Base-by-base conservation (phyloP, 805 yeast species). In the Lachancea lanzarotensis region DNA sequence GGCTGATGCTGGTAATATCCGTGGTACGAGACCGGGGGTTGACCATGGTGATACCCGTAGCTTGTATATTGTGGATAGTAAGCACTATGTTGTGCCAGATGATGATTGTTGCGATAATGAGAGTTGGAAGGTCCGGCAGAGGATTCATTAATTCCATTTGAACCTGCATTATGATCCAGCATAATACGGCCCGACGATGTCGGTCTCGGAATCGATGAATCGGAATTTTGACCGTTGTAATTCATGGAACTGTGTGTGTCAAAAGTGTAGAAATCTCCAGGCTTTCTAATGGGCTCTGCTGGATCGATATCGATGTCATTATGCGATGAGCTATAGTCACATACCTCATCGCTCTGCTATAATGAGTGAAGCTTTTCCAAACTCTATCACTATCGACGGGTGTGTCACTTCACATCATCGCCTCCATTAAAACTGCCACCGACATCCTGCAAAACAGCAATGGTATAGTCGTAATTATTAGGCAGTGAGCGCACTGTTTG, bases 111-210 rank as follows among this genome's bases (percentile, higher is more conserved):
- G 13, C 16, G 35, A 33, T 11, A 16, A 5, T 33, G 36, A 9
- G 13, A 22, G 17, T 20, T 12, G 12, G 41, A 22, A 17, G 12
- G 41, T 37, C 15, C 31, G 17, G 8, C n/a, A 4, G 16, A 10
- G 4, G 20, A 20, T 5, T 30, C 42, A 8, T 17, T n/a, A n/a
- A 26, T 13, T 13, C 22, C 34, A 25, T n/a, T 26, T 2, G 22
- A 9, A 12, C 33, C 12, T n/a, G 26, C 32, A 19, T 38, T 16
- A 13, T 36, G 40, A 17, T 25, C 34, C 17, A 37, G 40, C 25
- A 22, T 22, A 17, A 43, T 18, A 11, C 38, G 46, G 11, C 46
- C 46, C 29, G 46, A 43, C 6, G 42, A 38, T 6, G 46, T 43
- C 18, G 46, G 46, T 17, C 30, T 37, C 11, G 46, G 46, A n/a